A percentile compares a stretch with the other conserved stretches of the same genome.
These are phyloP conservation scores for Sugiyamaella americana DNA, from an alignment of 805 yeast species.

Conservation along the genomic window DNA sequence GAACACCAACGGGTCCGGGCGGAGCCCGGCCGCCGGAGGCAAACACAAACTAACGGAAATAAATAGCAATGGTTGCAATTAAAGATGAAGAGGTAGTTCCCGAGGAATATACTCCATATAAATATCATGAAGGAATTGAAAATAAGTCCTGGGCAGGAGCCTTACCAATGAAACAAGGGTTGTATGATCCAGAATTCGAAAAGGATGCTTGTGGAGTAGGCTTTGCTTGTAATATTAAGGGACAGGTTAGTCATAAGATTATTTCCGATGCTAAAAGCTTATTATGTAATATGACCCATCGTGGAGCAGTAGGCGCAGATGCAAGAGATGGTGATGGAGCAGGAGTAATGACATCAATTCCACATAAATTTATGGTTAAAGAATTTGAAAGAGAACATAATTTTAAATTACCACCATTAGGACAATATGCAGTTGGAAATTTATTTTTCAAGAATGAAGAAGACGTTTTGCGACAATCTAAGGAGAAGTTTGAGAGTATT, in stretches of 20 bases:
- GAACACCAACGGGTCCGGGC: neutral
- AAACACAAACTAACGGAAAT: neutral
- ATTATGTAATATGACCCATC: conserved; percentile 95
- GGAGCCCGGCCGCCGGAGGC: neutral
- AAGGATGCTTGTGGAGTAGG: conserved; percentile 99
- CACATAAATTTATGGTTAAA: conserved; percentile 78
- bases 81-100: conserved; percentile 9
- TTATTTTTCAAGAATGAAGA: conserved; percentile 84
- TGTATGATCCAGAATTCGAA: conserved; percentile 89
- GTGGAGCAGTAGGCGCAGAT: conserved; percentile 96
- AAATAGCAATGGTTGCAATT: conserved; percentile 2
- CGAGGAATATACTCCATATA: conserved; percentile 36
- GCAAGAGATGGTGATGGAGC: conserved; percentile 99
- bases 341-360: conserved; percentile 88
- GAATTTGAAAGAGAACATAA: conserved; percentile 72
- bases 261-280: conserved; percentile 81
- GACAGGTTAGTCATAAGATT: conserved; percentile 79
- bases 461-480: conserved; percentile 61
- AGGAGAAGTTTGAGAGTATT: conserved; percentile 70
- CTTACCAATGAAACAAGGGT: conserved; percentile 79
- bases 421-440: conserved; percentile 94
- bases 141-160: conserved; percentile 91
- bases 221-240: conserved; percentile 91
- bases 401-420: conserved; percentile 63
- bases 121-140: conserved; percentile 68